Evolutionary conservation across 148 eudicot species (phyloP).

Genomic region (Dianthus caryophyllus): DNA sequence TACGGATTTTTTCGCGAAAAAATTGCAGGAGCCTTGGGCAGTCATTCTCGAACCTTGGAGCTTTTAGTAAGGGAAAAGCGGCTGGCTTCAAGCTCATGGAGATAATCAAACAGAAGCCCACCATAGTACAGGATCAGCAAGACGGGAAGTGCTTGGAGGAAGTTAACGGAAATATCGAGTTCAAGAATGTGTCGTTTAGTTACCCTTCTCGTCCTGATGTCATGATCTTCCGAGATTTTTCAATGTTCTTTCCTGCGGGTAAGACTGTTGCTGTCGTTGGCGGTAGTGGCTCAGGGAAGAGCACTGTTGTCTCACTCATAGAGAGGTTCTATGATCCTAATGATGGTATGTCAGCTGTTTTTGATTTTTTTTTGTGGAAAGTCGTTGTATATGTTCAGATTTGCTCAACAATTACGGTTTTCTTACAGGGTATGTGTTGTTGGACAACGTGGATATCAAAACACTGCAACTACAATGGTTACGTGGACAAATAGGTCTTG

Average conservation of each 20-base stretch:
- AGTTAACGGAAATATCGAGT: slow-evolving; percentile 83
- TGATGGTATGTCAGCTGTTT: slow-evolving; percentile 43
- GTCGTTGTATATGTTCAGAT: neutral
- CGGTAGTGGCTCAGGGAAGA: slow-evolving; percentile 98
- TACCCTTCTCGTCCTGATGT: slow-evolving; percentile 98
- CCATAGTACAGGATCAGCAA: slow-evolving; percentile 59
- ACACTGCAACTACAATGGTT: slow-evolving; percentile 82
- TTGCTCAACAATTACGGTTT: slow-evolving; percentile 4
- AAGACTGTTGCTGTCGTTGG: slow-evolving; percentile 98
- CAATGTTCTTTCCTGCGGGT: slow-evolving; percentile 95
- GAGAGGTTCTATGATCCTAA: slow-evolving; percentile 98
- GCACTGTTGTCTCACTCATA: slow-evolving; percentile 91
- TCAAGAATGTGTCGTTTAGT: slow-evolving; percentile 83
- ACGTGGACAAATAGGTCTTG: slow-evolving; percentile 90
- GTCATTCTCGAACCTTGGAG: slow-evolving; percentile 97
- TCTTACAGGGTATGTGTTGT: slow-evolving; percentile 68
- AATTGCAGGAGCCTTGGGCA: slow-evolving; percentile 93
- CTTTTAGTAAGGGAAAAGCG: slow-evolving; percentile 97
- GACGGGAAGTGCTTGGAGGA: slow-evolving; percentile 74
- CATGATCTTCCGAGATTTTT: slow-evolving; percentile 79
- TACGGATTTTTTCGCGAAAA: no score
- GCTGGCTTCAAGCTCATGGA: slow-evolving; percentile 98
- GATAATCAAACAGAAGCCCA: slow-evolving; percentile 86
- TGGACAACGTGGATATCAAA: slow-evolving; percentile 79
- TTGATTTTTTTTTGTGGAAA: no score